Conservation (phyloP, 2,329 filamentous ascomycete species). For the Delphinella strobiligena region DNA sequence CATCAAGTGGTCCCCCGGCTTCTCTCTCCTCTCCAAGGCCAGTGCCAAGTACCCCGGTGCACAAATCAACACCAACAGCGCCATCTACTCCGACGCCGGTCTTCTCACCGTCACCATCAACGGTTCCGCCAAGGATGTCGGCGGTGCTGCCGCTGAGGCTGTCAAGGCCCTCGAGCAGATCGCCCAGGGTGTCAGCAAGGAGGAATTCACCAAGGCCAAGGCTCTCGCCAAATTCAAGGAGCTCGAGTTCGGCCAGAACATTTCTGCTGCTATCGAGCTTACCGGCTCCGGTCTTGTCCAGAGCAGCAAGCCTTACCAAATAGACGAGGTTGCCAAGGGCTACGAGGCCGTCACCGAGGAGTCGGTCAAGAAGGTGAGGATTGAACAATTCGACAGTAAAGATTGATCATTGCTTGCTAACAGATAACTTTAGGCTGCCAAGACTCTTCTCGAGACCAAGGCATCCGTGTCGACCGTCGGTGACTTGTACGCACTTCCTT, state of each 20-base stretch:
- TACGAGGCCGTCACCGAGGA: constrained; percentile 73
- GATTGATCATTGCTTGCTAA: constrained; percentile 15
- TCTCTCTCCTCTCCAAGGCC: constrained; percentile 78
- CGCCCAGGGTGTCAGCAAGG: constrained; percentile 57
- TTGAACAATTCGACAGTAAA: constrained; percentile 1
- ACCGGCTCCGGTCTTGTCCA: constrained; percentile 77
- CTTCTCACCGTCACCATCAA: constrained; percentile 73
- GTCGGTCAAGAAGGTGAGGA: constrained; percentile 69
- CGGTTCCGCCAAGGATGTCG: constrained; percentile 62
- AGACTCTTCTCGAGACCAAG: constrained; percentile 76
- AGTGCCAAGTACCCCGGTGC: constrained; percentile 54
- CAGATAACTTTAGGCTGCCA: constrained; percentile 55
- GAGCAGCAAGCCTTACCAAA: constrained; percentile 70
- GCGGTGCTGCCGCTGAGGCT: constrained; percentile 60
- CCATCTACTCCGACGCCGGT: constrained; percentile 86
- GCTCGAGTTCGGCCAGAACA: constrained; percentile 68
- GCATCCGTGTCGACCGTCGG: constrained; percentile 82
- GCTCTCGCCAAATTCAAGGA: constrained; percentile 89
- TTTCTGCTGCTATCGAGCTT: constrained; percentile 64
- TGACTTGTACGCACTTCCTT: constrained; percentile 83
- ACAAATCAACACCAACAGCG: constrained; percentile 61
- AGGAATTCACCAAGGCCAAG: constrained; percentile 83
- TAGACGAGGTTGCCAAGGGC: constrained; percentile 64
- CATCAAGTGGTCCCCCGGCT: constrained; percentile 94
- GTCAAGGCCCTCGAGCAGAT: constrained; percentile 75